Conservation (phyloP, 768 basidiomycete genomes). For the Mycena amicta region DNA sequence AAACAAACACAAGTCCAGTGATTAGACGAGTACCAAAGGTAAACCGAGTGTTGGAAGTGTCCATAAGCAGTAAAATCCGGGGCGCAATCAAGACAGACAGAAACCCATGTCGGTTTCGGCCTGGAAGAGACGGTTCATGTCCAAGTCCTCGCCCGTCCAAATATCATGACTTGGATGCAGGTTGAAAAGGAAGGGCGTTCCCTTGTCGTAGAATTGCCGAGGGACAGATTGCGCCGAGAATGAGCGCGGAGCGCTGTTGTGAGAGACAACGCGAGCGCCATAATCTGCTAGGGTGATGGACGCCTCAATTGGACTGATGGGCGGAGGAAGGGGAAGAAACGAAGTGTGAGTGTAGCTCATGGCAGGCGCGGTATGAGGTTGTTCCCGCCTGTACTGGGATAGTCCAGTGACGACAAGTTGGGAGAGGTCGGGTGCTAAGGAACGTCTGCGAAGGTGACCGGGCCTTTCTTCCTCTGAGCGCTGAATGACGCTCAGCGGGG, state of each 20-base stretch:
- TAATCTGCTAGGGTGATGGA: slow-evolving; percentile 25
- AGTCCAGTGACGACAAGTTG: slow-evolving; percentile 19
- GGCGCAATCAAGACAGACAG: neutral
- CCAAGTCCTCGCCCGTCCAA: slow-evolving; percentile 2
- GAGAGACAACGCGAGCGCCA: slow-evolving; percentile 26
- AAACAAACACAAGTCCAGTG: neutral
- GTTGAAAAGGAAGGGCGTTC: slow-evolving; percentile 18
- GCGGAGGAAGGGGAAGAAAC: slow-evolving; percentile 9
- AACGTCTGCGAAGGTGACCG: slow-evolving; percentile 14
- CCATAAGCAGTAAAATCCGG: neutral
- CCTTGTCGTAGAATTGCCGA: slow-evolving; percentile 28
- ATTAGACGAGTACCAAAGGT: neutral
- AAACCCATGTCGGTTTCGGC: slow-evolving; percentile 13
- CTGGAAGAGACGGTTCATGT: slow-evolving; percentile 10
- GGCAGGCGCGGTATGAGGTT: slow-evolving; percentile 28
- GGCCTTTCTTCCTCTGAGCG: slow-evolving; percentile 32
- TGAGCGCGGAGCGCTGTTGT: slow-evolving; percentile 29
- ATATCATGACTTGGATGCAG: slow-evolving; percentile 21
- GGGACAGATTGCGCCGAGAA: slow-evolving; percentile 31
- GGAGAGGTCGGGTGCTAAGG: slow-evolving; percentile 13
- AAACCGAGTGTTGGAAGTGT: neutral
- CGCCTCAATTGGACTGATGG: slow-evolving; percentile 2
- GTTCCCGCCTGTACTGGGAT: slow-evolving; percentile 22
- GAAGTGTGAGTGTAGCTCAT: slow-evolving; percentile 23
- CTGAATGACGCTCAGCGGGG: slow-evolving; percentile 36